These are phyloP conservation scores for Aspergillus sp. DNA, from an alignment of 2,329 filamentous ascomycete genomes.

Conservation along the genomic window DNA sequence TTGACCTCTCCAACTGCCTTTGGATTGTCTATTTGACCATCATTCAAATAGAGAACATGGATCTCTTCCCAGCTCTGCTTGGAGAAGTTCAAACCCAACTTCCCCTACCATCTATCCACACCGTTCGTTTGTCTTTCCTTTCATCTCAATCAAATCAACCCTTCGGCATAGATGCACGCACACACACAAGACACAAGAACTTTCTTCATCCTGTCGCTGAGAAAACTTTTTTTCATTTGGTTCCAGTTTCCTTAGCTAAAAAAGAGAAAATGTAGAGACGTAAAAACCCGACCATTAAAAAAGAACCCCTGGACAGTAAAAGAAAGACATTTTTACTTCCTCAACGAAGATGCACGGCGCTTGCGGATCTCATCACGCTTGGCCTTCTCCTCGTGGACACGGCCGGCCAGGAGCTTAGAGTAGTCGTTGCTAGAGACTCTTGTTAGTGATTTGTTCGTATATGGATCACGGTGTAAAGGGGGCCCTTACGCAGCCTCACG, in stretches of 20 bases:
- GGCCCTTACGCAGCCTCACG: slow-evolving; percentile 95
- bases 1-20: too few relatives aligned
- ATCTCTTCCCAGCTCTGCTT: too few relatives aligned
- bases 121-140: not conserved
- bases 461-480: not conserved
- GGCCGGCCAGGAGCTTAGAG: slow-evolving; percentile 90
- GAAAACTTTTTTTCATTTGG: slow-evolving; percentile 15
- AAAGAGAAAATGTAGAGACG: slow-evolving; percentile 19
- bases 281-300: slow-evolving; percentile 22
- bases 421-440: slow-evolving; percentile 71
- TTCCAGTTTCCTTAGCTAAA: not conserved
- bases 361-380: slow-evolving; percentile 91
- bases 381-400: slow-evolving; percentile 91
- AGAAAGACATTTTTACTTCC: slow-evolving; percentile 55
- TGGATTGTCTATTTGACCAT: too few relatives aligned
- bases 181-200: too few relatives aligned
- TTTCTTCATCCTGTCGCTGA: slow-evolving; percentile 3
- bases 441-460: slow-evolving; percentile 14
- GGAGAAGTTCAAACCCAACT: too few relatives aligned
- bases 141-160: not conserved
- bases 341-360: slow-evolving; percentile 93
- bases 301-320: slow-evolving; percentile 22
- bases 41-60: not conserved
- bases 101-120: not conserved
- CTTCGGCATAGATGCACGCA: too few relatives aligned